Percentiles rank a stretch among this genome's conserved stretches.
phyloP scores from a whole-genome alignment of 2,329 filamentous ascomycete species.

The Aspergillus persii region DNA sequence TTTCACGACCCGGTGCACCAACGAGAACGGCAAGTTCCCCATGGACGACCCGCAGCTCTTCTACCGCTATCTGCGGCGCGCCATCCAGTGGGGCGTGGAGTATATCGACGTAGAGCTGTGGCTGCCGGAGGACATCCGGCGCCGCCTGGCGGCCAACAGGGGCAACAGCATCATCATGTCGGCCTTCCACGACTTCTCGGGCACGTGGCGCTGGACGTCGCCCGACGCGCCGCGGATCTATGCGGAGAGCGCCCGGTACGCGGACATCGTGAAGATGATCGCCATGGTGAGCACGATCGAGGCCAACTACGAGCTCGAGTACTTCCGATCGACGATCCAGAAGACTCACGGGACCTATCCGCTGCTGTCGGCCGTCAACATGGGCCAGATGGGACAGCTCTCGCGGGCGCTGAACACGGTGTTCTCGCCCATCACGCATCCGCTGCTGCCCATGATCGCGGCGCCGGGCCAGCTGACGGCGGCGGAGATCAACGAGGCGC shows the following conservation, averaged over 20 bases:
- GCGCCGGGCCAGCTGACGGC: slow-evolving; percentile 83
- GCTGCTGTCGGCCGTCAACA: slow-evolving; percentile 79
- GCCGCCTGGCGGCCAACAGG: slow-evolving; percentile 64
- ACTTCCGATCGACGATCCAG: slow-evolving; percentile 76
- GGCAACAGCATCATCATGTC: slow-evolving; percentile 84
- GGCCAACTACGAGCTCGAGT: slow-evolving; percentile 87
- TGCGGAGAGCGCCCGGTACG: slow-evolving; percentile 67
- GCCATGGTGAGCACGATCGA: slow-evolving; percentile 76
- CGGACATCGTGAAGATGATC: slow-evolving; percentile 90
- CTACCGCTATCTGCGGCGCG: slow-evolving; percentile 75
- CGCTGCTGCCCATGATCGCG: slow-evolving; percentile 76
- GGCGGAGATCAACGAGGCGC: slow-evolving; percentile 76
- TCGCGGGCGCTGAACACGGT: slow-evolving; percentile 81
- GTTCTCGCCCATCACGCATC: slow-evolving; percentile 85
- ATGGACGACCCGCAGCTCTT: slow-evolving; percentile 75
- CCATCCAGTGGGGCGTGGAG: slow-evolving; percentile 85
- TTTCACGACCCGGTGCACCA: slow-evolving; percentile 78
- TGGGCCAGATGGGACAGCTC: slow-evolving; percentile 82
- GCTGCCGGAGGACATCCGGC: slow-evolving; percentile 74
- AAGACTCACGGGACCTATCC: slow-evolving; percentile 64
- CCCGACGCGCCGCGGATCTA: slow-evolving; percentile 70
- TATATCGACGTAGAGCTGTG: slow-evolving; percentile 88
- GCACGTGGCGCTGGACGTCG: slow-evolving; percentile 79
- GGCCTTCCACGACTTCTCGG: slow-evolving; percentile 87
- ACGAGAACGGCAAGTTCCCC: slow-evolving; percentile 79